These are phyloP conservation scores for Didymella pinodella DNA, from an alignment of 2,329 filamentous ascomycete species.

Conservation along the genomic window DNA sequence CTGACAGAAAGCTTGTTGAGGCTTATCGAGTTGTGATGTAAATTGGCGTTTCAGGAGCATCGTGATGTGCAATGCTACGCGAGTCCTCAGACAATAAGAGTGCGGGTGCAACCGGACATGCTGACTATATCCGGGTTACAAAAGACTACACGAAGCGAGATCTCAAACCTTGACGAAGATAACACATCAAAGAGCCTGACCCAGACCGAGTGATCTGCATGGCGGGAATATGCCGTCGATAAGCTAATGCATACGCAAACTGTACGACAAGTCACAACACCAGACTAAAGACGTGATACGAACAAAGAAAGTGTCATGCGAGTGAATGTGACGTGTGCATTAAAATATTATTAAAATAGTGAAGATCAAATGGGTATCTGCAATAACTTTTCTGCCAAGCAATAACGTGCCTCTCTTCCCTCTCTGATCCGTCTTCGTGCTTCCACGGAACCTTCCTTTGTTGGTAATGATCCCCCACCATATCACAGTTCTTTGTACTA, in stretches of 20 bases:
- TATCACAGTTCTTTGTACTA: constrained; percentile 10
- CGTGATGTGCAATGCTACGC: constrained; percentile 14
- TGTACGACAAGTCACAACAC: neutral
- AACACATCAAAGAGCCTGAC: neutral
- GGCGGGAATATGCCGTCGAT: neutral
- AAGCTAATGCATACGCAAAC: neutral
- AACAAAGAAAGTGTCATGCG: neutral
- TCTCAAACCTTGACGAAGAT: neutral
- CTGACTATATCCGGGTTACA: constrained; percentile 4
- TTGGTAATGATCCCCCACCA: constrained; percentile 14
- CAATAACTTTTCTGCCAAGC: constrained; percentile 13
- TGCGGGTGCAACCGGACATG: constrained; percentile 1
- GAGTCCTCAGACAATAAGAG: constrained; percentile 6
- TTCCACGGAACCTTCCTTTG: constrained; percentile 2
- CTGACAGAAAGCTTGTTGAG: constrained; percentile 21
- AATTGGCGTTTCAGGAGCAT: constrained; percentile 13
- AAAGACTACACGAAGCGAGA: neutral
- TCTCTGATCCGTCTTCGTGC: neutral
- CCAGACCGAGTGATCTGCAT: constrained; percentile 1
- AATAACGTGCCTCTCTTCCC: constrained; percentile 5
- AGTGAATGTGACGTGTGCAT: neutral
- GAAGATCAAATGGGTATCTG: constrained; percentile 21
- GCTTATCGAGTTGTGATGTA: constrained; percentile 12
- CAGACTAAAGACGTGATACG: neutral
- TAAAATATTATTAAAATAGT: constrained; percentile 14